phyloP scores from a whole-genome alignment of 2,329 filamentous ascomycete genomes.

The Neofusicoccum umdonicola region DNA sequence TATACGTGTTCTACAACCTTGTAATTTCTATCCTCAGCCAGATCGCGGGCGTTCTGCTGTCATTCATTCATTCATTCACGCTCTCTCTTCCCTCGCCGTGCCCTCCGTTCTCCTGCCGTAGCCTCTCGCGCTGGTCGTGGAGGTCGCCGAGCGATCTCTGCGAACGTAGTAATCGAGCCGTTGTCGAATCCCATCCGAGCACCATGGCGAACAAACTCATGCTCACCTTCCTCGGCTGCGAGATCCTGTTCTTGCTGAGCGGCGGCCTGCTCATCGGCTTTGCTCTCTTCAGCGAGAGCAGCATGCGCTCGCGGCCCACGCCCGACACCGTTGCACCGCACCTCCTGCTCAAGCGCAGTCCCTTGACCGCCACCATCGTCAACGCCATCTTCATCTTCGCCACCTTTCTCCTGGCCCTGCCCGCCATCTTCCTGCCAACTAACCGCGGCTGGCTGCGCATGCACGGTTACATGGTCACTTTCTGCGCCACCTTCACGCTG shows the following conservation, averaged over 20 bases:
- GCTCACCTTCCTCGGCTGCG: constrained; percentile 49
- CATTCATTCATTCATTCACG: neutral
- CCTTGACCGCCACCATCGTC: constrained; percentile 63
- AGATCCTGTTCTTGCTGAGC: constrained; percentile 52
- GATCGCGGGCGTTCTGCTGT: constrained; percentile 13
- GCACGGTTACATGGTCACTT: constrained; percentile 62
- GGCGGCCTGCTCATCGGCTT: constrained; percentile 54
- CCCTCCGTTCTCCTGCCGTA: neutral
- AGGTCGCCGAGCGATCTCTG: neutral
- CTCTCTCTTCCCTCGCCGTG: neutral
- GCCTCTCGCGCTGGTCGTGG: constrained; percentile 1
- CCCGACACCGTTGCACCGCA: constrained; percentile 49
- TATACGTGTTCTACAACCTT: constrained; percentile 12
- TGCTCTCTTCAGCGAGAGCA: constrained; percentile 49
- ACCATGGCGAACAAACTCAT: constrained; percentile 52
- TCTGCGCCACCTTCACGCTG: constrained; percentile 63
- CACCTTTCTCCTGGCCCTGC: constrained; percentile 65
- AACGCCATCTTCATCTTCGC: constrained; percentile 71
- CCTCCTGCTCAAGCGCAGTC: constrained; percentile 52
- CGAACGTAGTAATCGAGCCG: neutral
- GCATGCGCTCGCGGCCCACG: constrained; percentile 38
- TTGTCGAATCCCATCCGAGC: neutral
- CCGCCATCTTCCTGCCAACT: constrained; percentile 66
- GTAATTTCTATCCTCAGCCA: constrained; percentile 8
- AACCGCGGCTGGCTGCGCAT: constrained; percentile 68